Percentiles rank a stretch among this genome's conserved stretches.
Conservation (phyloP, 208 protist species). For the Crithidia sp. region DNA sequence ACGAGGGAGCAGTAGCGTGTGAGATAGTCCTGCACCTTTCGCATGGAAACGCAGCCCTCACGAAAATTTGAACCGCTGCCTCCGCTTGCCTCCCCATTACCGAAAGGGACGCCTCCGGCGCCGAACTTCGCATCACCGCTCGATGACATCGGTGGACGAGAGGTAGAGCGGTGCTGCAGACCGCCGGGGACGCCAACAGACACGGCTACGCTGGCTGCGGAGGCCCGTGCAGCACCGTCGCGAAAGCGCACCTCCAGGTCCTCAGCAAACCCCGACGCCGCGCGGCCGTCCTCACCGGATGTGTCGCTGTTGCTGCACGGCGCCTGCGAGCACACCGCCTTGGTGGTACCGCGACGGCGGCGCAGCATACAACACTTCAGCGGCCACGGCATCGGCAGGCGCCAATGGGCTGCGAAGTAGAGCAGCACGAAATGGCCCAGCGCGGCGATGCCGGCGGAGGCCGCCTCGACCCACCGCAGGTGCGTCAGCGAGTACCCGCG, state of each 20-base stretch:
- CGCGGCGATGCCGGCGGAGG: not conserved
- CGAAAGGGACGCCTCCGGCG: too few relatives aligned
- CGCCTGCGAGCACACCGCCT: not conserved
- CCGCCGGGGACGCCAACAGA: not conserved
- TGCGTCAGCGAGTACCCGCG: constrained; percentile 2
- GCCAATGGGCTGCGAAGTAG: constrained; percentile 3
- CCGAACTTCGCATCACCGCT: not conserved
- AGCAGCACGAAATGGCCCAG: constrained; percentile 7
- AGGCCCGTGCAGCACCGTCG: too few relatives aligned
- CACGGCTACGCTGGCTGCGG: not conserved
- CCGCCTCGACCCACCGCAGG: constrained; percentile 1
- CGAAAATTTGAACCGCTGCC: too few relatives aligned
- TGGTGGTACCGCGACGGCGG: not conserved
- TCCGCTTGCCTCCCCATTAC: too few relatives aligned
- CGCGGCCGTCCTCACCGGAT: not conserved
- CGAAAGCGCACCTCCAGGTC: not conserved
- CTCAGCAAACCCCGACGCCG: not conserved
- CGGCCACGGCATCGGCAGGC: not conserved
- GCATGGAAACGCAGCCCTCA: not conserved
- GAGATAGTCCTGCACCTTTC: not conserved
- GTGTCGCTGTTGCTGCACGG: not conserved
- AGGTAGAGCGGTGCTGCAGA: not conserved
- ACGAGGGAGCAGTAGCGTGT: not conserved
- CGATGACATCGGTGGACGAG: not conserved
- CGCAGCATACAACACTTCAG: not conserved